Evolutionary conservation across 2,329 filamentous ascomycete genomes (phyloP).

Genomic region (Fusarium papillatum): DNA sequence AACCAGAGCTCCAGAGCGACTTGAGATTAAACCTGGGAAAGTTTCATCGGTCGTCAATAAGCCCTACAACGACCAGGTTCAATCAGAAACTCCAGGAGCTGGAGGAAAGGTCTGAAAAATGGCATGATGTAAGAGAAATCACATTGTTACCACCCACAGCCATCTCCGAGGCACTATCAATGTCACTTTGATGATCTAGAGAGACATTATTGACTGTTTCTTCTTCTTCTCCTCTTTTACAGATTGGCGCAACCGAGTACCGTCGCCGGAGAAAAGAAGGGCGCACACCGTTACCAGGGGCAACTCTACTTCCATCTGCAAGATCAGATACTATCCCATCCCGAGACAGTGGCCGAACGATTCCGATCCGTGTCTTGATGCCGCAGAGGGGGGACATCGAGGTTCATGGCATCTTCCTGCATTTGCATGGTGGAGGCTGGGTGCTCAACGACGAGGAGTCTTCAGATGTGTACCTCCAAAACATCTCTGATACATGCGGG

Average conservation of each 20-base stretch:
- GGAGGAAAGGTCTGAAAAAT: background rate
- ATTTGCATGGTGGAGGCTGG: background rate
- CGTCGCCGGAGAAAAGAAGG: background rate
- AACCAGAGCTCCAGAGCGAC: background rate
- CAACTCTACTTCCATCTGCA: background rate
- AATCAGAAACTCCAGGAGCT: background rate
- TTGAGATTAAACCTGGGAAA: background rate
- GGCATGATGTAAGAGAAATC: background rate
- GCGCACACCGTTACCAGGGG: background rate
- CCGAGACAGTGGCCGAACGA: background rate
- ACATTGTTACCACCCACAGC: background rate
- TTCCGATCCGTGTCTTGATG: background rate
- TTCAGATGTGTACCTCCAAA: background rate
- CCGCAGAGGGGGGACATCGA: background rate
- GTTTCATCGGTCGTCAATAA: background rate
- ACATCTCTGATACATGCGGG: background rate
- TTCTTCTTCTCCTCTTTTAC: background rate
- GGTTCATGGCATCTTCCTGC: background rate
- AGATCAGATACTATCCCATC: background rate
- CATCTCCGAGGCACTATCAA: background rate
- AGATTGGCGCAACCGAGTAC: background rate
- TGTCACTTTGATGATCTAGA: background rate
- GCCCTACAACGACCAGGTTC: background rate
- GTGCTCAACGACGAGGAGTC: background rate
- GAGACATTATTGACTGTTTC: background rate